Evolutionary conservation across 2,329 filamentous ascomycete species (phyloP), one percentile per base, ranked within the genome.

Genomic region (Aspergillus sp.): DNA sequence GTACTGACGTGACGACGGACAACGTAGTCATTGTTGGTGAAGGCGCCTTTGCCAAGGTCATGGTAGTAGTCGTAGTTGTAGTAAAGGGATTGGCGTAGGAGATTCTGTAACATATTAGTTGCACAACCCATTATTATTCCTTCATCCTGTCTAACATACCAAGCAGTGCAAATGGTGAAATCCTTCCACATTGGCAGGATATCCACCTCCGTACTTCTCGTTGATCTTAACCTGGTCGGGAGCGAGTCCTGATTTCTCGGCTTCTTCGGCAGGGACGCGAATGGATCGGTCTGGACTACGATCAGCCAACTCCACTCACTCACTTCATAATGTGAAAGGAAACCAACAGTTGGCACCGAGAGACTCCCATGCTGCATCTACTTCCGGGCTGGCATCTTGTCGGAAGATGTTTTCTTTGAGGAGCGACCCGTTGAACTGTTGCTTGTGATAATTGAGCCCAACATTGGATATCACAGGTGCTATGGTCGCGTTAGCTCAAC

Each of bases 61-160:
- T 79, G 79, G 70, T 89, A 89, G 67, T 87, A 83, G 17, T 83
- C 78, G 58, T 84, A 84, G 67, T 88, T 88, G 75, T 82, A 88
- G 68, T 83, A 84, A 0, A 87, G 72, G 0, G 82, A 75, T 67
- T 88, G 82, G 1, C 86, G 82, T 6, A 89, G 68, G 5, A 88
- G 78, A 59, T 89, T 86, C 84, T 82, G n/a, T 0, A 36, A 13
- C 7, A 13, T 32, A 36, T 10, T 10, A 36, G 57, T 51, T 51
- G 25, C 17, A 17, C 8, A n/a, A 38, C 65, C 6, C 4, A 10
- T n/a, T n/a, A 17, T 19, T 8, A 1, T 15, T 15, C 6, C 8
- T 15, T 9, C 3, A 8, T 5, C 10, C n/a, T 28, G 9, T 10
- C 9, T 12, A 2, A 39, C 30, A 62, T 72, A 84, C 83, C 67